These are phyloP conservation scores for Diaporthe sp. DNA, from an alignment of 2,329 filamentous ascomycete species.

Conservation along the genomic window DNA sequence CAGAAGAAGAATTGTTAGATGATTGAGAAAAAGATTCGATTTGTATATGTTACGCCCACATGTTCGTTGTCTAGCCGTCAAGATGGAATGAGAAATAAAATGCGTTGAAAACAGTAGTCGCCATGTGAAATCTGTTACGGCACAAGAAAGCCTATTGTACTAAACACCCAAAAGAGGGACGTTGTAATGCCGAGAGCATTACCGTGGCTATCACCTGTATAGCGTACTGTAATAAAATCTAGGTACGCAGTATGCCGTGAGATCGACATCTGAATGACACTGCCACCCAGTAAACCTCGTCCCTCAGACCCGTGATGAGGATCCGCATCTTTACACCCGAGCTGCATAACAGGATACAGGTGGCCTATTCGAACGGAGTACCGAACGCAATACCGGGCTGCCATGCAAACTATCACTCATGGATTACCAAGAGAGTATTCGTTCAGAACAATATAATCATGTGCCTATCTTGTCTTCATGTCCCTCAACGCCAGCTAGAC, in stretches of 20 bases:
- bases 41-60: not conserved
- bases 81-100: too few species aligned
- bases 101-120: too few species aligned
- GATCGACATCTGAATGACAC: not conserved
- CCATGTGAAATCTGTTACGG: too few species aligned
- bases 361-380: not conserved
- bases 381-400: not conserved
- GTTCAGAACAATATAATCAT: not conserved
- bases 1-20: not conserved
- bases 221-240: too few species aligned
- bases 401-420: not conserved
- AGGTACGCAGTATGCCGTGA: not conserved
- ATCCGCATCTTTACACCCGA: not conserved
- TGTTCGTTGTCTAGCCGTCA: too few species aligned
- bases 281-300: not conserved
- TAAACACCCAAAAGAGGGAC: too few species aligned
- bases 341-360: not conserved
- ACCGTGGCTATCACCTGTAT: too few species aligned
- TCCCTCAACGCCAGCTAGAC: slow-evolving; percentile 18
- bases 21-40: not conserved
- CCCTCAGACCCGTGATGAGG: not conserved
- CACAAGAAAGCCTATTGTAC: too few species aligned
- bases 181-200: too few species aligned
- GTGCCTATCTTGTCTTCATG: slow-evolving; percentile 10
- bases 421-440: not conserved